Base-by-base conservation (phyloP, 192 early-diverging fungal species). In the Podila clonocystis region DNA sequence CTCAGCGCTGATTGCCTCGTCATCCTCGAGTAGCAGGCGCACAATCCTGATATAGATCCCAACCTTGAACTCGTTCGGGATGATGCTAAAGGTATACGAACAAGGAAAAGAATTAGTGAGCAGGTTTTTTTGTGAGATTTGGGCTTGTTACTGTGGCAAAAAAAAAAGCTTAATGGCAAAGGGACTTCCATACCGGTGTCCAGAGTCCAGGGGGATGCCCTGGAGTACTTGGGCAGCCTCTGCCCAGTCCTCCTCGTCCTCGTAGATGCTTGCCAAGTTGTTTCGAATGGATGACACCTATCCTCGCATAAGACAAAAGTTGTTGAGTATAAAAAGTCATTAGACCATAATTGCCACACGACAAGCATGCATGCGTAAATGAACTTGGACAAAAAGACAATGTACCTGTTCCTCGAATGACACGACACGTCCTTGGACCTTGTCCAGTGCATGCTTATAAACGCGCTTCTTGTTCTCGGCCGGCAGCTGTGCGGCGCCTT, bases 171-270 rank as follows among this genome's bases (percentile, higher is more conserved):
- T 26, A 65, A 48, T 17, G 12, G 33, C 41, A 31, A 30, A 66
- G 19, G 13, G 20, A 17, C 9, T 15, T 50, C 62, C 58, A 52
- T 86, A 84, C 82, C 95, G 85, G 79, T 95, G 95, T 58, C 94
- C 94, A 30, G 94, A 96, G 65, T 99, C 98, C 65, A 97, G 86
- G 7, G 96, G 93, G 34, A 98, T 95, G 22, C 93, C 94, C 85
- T 95, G 92, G 50, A 99, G 87, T 29, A 92, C 88, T 69, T 85
- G 88, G 9, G 97, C 97, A 9, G 98, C 96, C 63, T 94, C 93
- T n/a, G 86, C 80, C 91, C 91, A 97, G 15, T 93, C 88, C 62
- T 94, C 91, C 33, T 95, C 89, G 13, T 85, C 73, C 50, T 94
- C 93, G 60, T 91, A 89, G 9, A 95, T 84, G 19, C 84, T 82